phyloP scores from a whole-genome alignment of 2,329 filamentous ascomycete species.

The Seiridium cupressi region DNA sequence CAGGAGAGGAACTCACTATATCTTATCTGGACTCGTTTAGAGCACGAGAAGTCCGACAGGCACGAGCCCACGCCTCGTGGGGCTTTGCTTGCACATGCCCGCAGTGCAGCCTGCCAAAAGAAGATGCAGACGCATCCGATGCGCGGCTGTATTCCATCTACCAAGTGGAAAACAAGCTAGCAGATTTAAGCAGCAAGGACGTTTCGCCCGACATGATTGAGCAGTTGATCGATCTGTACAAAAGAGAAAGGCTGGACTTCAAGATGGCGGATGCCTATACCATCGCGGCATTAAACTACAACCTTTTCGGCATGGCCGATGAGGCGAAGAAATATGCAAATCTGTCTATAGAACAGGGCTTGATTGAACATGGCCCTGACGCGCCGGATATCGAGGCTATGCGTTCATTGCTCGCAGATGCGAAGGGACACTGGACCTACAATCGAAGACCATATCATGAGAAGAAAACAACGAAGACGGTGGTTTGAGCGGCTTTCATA shows the following conservation, averaged over 20 bases:
- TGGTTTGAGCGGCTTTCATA: no score
- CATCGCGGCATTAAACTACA: conserved; percentile 36
- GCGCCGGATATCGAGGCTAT: conserved; percentile 29
- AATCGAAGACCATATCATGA: conserved; percentile 1
- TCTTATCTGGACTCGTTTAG: conserved; percentile 37
- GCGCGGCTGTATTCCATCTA: conserved; percentile 25
- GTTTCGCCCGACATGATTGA: conserved; percentile 25
- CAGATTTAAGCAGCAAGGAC: conserved; percentile 11
- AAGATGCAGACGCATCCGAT: conserved; percentile 26
- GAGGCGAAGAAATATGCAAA: conserved; percentile 30
- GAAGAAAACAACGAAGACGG: no score
- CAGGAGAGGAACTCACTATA: conserved; percentile 38
- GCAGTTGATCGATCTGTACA: conserved; percentile 30
- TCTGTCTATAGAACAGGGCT: conserved; percentile 29
- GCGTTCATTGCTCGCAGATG: conserved; percentile 26
- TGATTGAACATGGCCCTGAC: conserved; percentile 33
- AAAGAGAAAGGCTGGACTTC: conserved; percentile 31
- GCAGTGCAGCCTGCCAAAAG: conserved; percentile 27
- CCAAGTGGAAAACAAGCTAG: conserved; percentile 23
- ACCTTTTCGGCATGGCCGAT: conserved; percentile 25
- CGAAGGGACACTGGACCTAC: conserved; percentile 26
- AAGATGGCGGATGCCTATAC: conserved; percentile 37
- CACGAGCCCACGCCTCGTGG: conserved; percentile 29
- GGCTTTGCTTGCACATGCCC: conserved; percentile 38
- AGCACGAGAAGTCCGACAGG: conserved; percentile 24